Evolutionary conservation across 129 eudicot species (phyloP).

Genomic region (Tanacetum coccineum): DNA sequence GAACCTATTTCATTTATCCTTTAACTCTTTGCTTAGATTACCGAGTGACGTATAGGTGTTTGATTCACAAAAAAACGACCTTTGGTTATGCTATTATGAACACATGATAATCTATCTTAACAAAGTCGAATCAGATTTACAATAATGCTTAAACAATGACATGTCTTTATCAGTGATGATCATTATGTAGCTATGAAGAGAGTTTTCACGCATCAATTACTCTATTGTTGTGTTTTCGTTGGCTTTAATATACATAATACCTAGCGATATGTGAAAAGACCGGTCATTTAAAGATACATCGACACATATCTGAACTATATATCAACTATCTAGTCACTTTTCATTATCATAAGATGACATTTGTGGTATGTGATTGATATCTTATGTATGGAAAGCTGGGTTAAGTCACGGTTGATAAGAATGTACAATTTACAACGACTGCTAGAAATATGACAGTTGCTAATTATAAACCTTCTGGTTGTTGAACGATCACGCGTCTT

Average conservation of each 20-base stretch:
- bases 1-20: not conserved
- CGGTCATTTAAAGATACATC: not conserved
- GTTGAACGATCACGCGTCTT: not conserved
- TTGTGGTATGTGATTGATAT: slow-evolving; percentile 2
- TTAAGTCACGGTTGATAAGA: slow-evolving; percentile 2
- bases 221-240: slow-evolving; percentile 15
- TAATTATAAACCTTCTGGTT: not conserved
- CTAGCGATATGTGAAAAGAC: slow-evolving; percentile 13
- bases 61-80: not conserved
- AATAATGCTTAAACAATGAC: not conserved
- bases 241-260: slow-evolving; percentile 2
- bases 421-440: not conserved
- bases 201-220: slow-evolving; percentile 11
- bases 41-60: not conserved
- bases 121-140: not conserved
- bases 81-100: not conserved
- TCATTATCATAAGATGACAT: slow-evolving; percentile 1
- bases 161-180: slow-evolving; percentile 3
- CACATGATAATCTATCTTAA: not conserved
- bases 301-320: slow-evolving; percentile 6
- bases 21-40: not conserved
- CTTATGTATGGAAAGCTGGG: slow-evolving; percentile 15
- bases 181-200: not conserved
- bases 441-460: not conserved
- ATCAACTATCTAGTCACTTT: slow-evolving; percentile 14